A percentile compares a stretch with the other conserved stretches of the same genome.
These are phyloP conservation scores for Mortierella antarctica DNA, from an alignment of 192 early-diverging fungal species.

Conservation along the genomic window DNA sequence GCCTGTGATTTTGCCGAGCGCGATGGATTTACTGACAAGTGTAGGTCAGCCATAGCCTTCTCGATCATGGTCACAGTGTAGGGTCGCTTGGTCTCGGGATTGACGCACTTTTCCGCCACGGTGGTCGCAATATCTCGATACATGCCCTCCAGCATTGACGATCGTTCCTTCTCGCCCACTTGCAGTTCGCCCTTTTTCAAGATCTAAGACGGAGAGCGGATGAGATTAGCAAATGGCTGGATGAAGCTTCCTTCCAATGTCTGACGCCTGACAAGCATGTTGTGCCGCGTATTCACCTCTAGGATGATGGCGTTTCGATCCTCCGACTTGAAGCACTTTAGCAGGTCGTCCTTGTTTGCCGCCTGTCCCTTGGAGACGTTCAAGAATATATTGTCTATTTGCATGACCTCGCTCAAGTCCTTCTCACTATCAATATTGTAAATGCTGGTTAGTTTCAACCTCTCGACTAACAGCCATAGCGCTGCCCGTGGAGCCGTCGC, in stretches of 20 bases:
- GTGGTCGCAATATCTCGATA: slow-evolving; percentile 95
- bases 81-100: slow-evolving; percentile 93
- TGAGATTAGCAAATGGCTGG: not conserved
- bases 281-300: slow-evolving; percentile 52
- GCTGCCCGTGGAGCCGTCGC: not conserved
- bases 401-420: slow-evolving; percentile 96
- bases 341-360: slow-evolving; percentile 88
- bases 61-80: slow-evolving; percentile 99
- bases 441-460: slow-evolving; percentile 1
- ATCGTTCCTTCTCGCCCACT: slow-evolving; percentile 96
- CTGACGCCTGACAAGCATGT: not conserved
- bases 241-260: not conserved
- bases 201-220: slow-evolving; percentile 65
- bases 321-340: slow-evolving; percentile 89
- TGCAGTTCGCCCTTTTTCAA: slow-evolving; percentile 96
- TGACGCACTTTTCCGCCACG: slow-evolving; percentile 95
- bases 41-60: slow-evolving; percentile 95
- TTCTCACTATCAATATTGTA: slow-evolving; percentile 75
- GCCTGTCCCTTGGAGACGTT: slow-evolving; percentile 98
- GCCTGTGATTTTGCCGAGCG: slow-evolving; percentile 92
- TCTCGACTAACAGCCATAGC: not conserved
- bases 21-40: slow-evolving; percentile 91
- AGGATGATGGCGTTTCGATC: slow-evolving; percentile 83
- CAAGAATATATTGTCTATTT: slow-evolving; percentile 91
- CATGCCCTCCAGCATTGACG: slow-evolving; percentile 82